Base-by-base conservation (phyloP, 2,329 filamentous ascomycete species). In the Malbranchea zuffiana region DNA sequence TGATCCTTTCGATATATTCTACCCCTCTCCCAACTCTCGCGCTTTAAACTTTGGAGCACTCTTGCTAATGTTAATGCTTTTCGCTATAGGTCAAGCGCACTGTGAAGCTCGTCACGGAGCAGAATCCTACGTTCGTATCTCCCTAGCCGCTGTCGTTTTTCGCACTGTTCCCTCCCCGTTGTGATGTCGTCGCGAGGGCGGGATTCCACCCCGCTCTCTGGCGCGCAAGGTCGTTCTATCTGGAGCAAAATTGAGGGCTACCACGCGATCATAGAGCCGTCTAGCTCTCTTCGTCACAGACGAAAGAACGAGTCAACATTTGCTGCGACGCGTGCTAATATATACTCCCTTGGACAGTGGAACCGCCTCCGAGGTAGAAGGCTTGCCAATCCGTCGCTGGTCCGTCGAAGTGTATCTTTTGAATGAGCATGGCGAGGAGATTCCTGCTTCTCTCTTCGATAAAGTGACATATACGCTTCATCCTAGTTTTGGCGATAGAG, bases 391-490 rank as follows among this genome's bases (percentile, higher is more conserved):
- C 75, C 80, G 90, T 59, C 71, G 76, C 63, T 98, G 90, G 90
- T 86, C 75, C 48, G 82, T 96, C 57, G 79, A 82, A 62, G 69
- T 98, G 49, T 84, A 75, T 62, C 62, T 96, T 35, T 61, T 95
- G 38, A 86, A 94, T 47, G 82, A 92, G 51, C 76, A 83, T 45
- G 87, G 86, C 49, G 82, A 90, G 49, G 79, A 92, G 61, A 72
- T 85, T 35, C 74, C 82, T 5, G 86, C 88, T 37, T 83, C 68
- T 48, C 75, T 86, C 61, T 96, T 95, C 66, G 83, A 85, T 56
- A 94, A 93, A 67, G 88, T 82, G 27, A 80, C 80, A 39, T 98
- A 95, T 67, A 82, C 84, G 54, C 74, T 98, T 19, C 90, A 98
- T 62, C 88, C 90, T 21, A 90, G 85, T 33, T 98, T 98, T 61